Conservation (phyloP, 2,329 filamentous ascomycete genomes). For the Septoria petroselini region DNA sequence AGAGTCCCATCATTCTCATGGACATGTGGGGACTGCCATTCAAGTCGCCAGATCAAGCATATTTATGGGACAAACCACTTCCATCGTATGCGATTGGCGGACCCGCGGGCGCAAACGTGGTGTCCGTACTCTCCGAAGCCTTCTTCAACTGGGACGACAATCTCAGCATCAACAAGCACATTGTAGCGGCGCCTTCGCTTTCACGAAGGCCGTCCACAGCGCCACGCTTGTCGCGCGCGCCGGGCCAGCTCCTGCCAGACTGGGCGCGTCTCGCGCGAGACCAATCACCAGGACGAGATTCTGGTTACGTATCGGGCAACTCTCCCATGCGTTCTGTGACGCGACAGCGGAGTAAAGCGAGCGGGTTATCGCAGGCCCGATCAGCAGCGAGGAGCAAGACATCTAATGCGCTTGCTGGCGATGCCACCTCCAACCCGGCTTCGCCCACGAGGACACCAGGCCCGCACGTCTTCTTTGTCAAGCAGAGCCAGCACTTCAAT, state of each 20-base stretch:
- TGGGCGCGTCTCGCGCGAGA: slow-evolving; percentile 32
- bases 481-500: slow-evolving; percentile 71
- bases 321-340: slow-evolving; percentile 23
- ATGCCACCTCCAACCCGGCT: no score
- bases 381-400: slow-evolving; percentile 11
- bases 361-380: slow-evolving; percentile 24
- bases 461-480: slow-evolving; percentile 72
- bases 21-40: slow-evolving; percentile 81
- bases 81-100: slow-evolving; percentile 61
- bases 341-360: slow-evolving; percentile 28
- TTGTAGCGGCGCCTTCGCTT: slow-evolving; percentile 47
- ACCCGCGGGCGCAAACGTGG: slow-evolving; percentile 54
- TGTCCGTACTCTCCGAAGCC: slow-evolving; percentile 70
- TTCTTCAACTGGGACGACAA: slow-evolving; percentile 78
- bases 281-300: slow-evolving; percentile 34
- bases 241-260: slow-evolving; percentile 31
- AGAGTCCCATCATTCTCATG: slow-evolving; percentile 65
- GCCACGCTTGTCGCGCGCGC: slow-evolving; percentile 30
- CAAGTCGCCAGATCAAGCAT: slow-evolving; percentile 58
- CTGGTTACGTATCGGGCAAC: slow-evolving; percentile 34
- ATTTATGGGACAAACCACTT: slow-evolving; percentile 69
- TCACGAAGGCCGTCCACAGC: slow-evolving; percentile 32
- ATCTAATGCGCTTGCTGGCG: slow-evolving; percentile 2
- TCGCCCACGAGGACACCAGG: slow-evolving; percentile 22
- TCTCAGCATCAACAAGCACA: slow-evolving; percentile 63